These are phyloP conservation scores for Populus ilicifolia DNA, from an alignment of 345 rosid species.

Conservation along the genomic window DNA sequence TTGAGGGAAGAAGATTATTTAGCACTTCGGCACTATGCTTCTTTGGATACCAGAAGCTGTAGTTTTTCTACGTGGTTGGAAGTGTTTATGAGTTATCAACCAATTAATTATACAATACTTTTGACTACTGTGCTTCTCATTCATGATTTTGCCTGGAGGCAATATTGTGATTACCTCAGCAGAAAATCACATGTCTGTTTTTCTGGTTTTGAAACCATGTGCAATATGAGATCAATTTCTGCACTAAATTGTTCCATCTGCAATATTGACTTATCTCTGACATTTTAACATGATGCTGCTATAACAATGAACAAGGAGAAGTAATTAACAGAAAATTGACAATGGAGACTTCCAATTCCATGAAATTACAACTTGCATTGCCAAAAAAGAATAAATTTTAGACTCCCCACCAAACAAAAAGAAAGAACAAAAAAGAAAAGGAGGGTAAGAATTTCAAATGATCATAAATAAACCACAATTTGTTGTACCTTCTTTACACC, in stretches of 20 bases:
- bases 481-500: constrained; percentile 1
- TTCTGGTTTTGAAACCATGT: background rate
- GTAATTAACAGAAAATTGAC: background rate
- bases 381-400: constrained; percentile 23
- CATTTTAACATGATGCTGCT: background rate
- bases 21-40: no score
- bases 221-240: background rate
- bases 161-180: background rate
- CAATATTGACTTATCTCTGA: background rate
- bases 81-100: no score
- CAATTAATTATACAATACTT: no score
- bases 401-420: background rate
- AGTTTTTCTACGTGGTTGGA: no score
- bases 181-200: background rate
- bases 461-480: constrained; percentile 15
- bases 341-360: background rate
- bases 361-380: constrained; percentile 8
- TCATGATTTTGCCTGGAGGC: background rate
- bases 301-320: background rate
- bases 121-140: background rate
- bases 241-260: background rate
- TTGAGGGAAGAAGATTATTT: no score
- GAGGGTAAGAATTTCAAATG: background rate
- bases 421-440: background rate
- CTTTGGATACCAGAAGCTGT: no score